A percentile compares a stretch with the other conserved stretches of the same genome.
Conservation (phyloP, 257 asterid genomes). For the Schizonepeta tenuifolia region DNA sequence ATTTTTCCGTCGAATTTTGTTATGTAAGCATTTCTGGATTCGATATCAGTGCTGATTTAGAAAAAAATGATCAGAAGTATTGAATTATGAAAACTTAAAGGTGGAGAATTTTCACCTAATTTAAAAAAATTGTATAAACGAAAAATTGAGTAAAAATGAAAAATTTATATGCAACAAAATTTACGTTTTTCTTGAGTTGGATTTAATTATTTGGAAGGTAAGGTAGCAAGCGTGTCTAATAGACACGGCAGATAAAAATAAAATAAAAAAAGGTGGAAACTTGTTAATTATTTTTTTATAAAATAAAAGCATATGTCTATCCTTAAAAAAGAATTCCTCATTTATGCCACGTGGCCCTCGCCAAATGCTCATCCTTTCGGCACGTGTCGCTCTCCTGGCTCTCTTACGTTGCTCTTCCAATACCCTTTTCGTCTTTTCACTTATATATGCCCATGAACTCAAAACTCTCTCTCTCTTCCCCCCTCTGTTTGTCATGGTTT, state of each 20-base stretch:
- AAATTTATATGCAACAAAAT: too few relatives aligned
- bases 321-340: slow-evolving; percentile 43
- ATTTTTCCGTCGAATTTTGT: too few relatives aligned
- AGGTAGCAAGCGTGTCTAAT: slow-evolving; percentile 19
- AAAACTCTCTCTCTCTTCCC: slow-evolving; percentile 5
- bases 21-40: too few relatives aligned
- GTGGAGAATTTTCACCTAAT: too few relatives aligned
- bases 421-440: slow-evolving; percentile 48
- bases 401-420: slow-evolving; percentile 39
- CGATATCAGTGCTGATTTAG: too few relatives aligned
- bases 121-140: too few relatives aligned
- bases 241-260: not conserved
- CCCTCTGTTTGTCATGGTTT: slow-evolving; percentile 27
- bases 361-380: slow-evolving; percentile 11
- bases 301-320: not conserved
- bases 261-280: too few relatives aligned
- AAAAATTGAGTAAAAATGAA: too few relatives aligned
- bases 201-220: not conserved
- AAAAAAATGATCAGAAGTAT: too few relatives aligned
- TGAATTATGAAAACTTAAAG: too few relatives aligned
- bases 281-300: too few relatives aligned
- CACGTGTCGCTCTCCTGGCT: slow-evolving; percentile 53
- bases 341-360: slow-evolving; percentile 57
- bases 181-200: too few relatives aligned
- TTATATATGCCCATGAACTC: not conserved